phyloP scores from a whole-genome alignment of 257 asterid genomes.

The Forsythia viridissima region DNA sequence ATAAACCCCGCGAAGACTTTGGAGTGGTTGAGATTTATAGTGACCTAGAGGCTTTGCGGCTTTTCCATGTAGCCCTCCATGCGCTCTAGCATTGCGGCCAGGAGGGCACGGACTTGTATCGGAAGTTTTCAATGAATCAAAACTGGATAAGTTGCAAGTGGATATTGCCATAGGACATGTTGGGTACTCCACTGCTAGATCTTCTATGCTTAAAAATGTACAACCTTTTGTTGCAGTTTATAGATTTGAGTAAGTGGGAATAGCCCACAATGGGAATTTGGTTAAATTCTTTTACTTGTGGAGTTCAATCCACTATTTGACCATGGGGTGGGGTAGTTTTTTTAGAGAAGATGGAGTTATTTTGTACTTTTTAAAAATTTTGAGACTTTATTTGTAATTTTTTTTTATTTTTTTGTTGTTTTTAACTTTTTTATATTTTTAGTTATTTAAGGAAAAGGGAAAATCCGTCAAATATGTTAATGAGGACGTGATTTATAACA shows the following conservation, averaged over 20 bases:
- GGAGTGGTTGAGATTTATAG: constrained; percentile 94
- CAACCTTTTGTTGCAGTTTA: constrained; percentile 96
- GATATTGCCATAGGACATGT: constrained; percentile 92
- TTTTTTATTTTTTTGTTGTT: too few relatives aligned
- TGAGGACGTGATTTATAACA: too few relatives aligned
- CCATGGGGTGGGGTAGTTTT: too few relatives aligned
- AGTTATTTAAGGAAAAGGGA: too few relatives aligned
- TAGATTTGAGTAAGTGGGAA: constrained; percentile 82
- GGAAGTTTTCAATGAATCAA: constrained; percentile 74
- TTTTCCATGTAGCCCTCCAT: constrained; percentile 77
- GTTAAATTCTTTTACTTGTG: too few relatives aligned
- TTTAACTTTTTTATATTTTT: too few relatives aligned
- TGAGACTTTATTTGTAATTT: too few relatives aligned
- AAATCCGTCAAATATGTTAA: too few relatives aligned
- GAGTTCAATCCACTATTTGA: too few relatives aligned
- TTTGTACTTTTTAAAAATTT: too few relatives aligned
- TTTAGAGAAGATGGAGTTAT: too few relatives aligned
- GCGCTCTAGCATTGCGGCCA: constrained; percentile 97
- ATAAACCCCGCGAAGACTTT: constrained; percentile 87
- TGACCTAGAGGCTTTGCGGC: constrained; percentile 88
- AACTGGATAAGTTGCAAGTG: constrained; percentile 69
- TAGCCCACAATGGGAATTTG: constrained; percentile 93
- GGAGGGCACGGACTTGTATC: constrained; percentile 95
- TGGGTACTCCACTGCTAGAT: constrained; percentile 87
- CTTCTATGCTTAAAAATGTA: constrained; percentile 91